Percentiles rank a stretch among this genome's conserved stretches.
These are phyloP conservation scores for Glycine tomentella DNA, from an alignment of 306 rosid species.

Conservation along the genomic window DNA sequence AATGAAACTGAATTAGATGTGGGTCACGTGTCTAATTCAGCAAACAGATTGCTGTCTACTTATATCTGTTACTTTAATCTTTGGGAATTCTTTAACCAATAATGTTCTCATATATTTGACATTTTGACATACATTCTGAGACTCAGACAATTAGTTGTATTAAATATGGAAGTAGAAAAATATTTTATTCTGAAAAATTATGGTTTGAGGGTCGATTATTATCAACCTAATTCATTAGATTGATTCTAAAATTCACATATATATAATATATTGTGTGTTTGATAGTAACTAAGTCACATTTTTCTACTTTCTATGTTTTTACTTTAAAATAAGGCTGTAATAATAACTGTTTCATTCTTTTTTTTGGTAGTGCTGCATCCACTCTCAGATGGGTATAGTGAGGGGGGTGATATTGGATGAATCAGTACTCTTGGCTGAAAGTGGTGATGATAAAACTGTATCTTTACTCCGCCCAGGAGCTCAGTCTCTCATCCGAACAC, in stretches of 20 bases:
- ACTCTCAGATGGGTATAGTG: constrained; percentile 49
- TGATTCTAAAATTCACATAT: too few species aligned
- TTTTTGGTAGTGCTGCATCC: constrained; percentile 16
- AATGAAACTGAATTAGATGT: constrained; percentile 41
- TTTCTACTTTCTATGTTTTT: constrained; percentile 3
- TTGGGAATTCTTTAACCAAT: too few species aligned
- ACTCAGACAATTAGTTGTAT: too few species aligned
- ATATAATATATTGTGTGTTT: not conserved
- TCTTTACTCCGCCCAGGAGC: constrained; percentile 51
- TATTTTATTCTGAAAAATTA: too few species aligned
- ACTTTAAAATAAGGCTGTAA: not conserved
- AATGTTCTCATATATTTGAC: too few species aligned
- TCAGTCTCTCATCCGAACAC: constrained; percentile 65
- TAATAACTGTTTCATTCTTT: not conserved
- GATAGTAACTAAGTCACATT: not conserved
- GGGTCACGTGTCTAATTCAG: too few species aligned
- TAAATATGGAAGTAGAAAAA: too few species aligned
- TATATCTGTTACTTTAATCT: too few species aligned
- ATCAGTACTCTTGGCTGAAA: constrained; percentile 54
- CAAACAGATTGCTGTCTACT: too few species aligned
- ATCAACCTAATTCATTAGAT: too few species aligned
- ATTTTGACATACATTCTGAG: too few species aligned
- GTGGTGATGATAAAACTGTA: constrained; percentile 41
- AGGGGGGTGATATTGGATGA: constrained; percentile 75
- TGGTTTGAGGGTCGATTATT: too few species aligned